Evolutionary conservation across 352 stramenopile species (phyloP), one percentile per base, ranked within the genome.

Genomic region (Albugo laibachii): DNA sequence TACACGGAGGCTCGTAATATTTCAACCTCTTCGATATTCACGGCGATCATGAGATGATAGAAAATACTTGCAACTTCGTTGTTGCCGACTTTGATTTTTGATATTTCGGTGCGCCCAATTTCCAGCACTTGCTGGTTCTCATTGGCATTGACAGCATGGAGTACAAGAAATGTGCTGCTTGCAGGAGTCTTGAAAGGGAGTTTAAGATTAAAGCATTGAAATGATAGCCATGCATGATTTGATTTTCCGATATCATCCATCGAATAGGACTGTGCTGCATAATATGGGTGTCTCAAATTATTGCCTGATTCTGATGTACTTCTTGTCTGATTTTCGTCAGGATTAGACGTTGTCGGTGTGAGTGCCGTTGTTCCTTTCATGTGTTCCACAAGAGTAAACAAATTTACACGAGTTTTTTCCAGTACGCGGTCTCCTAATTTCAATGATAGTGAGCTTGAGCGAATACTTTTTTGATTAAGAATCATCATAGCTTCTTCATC

Each of bases 121-220:
- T 91, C 68, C 5, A 58, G 59, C 13, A 71, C 24, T 14, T 59
- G 51, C 6, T 56, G 55, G 1, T n/a, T n/a, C n/a, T 57, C 66
- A 1, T 58, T 80, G 19, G 66, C 39, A 44, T 81, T 56, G 37
- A 84, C 52, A 16, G 70, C 37, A 41, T 89, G 63, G 14, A 89
- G 50, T 21, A 86, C 71, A 18, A 89, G 60, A 44, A 89, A 80
- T 1, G 71, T 31, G 24, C 24, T 31, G 8, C 24, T 79, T 12
- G 63, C 62, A 21, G 66, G 62, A 3, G 59, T 69, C 41, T 58
- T 67, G 2, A 69, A 74, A n/a, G 73, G 73, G 6, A 86, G 54
- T 13, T 66, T 81, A 46, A 89, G 61, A 40, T 77, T 76, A 41
- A 86, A 85, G 39, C 73, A 86, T 55, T 86, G 73, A 47, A 87